These are phyloP conservation scores for Actinidia arguta DNA, from an alignment of 179 eudicot species.

Conservation along the genomic window DNA sequence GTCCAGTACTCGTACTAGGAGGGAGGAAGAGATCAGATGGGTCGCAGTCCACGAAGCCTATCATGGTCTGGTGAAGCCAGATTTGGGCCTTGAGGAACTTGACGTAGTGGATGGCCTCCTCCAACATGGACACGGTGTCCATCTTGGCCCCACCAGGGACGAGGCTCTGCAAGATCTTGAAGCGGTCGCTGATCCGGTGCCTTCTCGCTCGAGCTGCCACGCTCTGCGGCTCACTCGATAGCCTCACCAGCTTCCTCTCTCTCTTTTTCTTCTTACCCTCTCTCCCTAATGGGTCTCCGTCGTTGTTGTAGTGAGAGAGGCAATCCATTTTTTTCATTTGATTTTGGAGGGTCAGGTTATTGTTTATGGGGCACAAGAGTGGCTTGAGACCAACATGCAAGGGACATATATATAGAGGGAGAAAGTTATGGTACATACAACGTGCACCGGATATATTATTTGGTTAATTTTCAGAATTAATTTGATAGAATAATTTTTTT, in stretches of 20 bases:
- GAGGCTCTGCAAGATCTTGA: conserved; percentile 71
- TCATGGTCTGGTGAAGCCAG: conserved; percentile 58
- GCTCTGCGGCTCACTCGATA: conserved; percentile 91
- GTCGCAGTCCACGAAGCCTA: conserved; percentile 5
- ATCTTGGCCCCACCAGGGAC: conserved; percentile 84
- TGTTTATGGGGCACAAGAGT: conserved; percentile 3
- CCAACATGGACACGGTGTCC: conserved; percentile 85
- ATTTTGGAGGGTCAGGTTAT: not conserved
- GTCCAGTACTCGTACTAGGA: no score
- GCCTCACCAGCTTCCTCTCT: conserved; percentile 34
- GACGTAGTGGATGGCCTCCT: conserved; percentile 80
- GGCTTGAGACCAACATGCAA: not conserved
- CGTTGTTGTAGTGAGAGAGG: not conserved
- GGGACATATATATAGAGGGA: not conserved
- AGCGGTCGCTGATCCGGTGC: conserved; percentile 73
- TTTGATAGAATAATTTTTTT: no score
- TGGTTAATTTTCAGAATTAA: no score
- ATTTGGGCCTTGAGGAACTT: conserved; percentile 75
- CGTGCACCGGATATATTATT: no score
- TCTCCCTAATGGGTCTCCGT: not conserved
- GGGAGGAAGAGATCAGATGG: not conserved
- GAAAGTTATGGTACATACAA: no score
- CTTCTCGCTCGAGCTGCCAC: conserved; percentile 81
- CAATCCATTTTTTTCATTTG: conserved; percentile 6
- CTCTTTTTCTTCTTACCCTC: conserved; percentile 1